Evolutionary conservation across 1,284 basidiomycete species (phyloP), one percentile per base, ranked within the genome.

Genomic region (Laetiporus sulphureus): DNA sequence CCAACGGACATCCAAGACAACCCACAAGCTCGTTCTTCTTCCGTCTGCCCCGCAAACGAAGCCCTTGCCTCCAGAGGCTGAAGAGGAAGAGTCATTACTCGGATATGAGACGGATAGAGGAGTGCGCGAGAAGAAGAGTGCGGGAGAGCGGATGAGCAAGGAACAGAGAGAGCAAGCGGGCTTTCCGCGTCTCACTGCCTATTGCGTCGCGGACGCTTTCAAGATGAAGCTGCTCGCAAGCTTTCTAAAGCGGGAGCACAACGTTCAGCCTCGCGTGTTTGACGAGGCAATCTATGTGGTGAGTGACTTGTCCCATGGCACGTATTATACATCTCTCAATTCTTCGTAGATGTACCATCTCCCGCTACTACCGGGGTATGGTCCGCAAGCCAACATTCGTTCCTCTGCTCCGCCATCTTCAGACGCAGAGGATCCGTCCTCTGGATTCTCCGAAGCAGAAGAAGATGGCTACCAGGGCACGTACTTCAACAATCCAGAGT

Each of bases 271-370:
- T 0, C 72, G 93, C 42, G 77, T 92, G 1, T 97, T 91, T 56
- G 93, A 97, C 59, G 93, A 97, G 62, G 93, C 92, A 2, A 68
- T 92, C 49, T 97, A 94, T 65, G 88, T 83, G 37, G 90, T 93
- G 49, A 64, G 86, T 77, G 23, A 31, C 16, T 32, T 32, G 23
- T 34, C 27, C 29, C 32, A 29, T n/a, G 32, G 36, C 36, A 32
- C 38, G n/a, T 51, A 34, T 38, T 16, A 6, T 13, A 32, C 25
- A 27, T 32, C 29, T 16, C 35, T 38, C 40, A 32, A 38, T 11
- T 52, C 29, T 37, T 6, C 3, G 11, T n/a, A 88, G 90, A 84
- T 91, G 64, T 97, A 97, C 56, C 88, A 92, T 58, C 75, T 95
- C 1, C 93, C 93, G 0, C 70, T 97, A 1, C 72, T 97, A 4